Percentiles rank a stretch among this genome's conserved stretches.
Evolutionary conservation across 2,329 filamentous ascomycete genomes (phyloP).

Genomic region (Sporothrix inflata): DNA sequence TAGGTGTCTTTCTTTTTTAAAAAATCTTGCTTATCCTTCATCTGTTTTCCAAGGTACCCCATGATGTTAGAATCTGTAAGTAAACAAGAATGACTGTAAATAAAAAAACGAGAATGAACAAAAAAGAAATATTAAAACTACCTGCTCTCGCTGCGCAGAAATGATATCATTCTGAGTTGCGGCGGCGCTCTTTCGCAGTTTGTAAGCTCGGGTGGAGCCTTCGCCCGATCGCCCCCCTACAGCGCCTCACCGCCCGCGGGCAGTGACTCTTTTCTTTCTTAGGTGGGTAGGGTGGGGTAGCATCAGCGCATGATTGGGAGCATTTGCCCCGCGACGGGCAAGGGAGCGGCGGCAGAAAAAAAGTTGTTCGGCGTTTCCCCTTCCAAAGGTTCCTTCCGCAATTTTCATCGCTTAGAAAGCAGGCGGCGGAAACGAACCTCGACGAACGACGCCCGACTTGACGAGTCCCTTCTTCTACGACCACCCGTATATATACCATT

Average conservation of each 20-base stretch:
- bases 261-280: background rate
- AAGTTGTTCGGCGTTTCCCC: background rate
- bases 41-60: too few relatives aligned
- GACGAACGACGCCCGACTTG: background rate
- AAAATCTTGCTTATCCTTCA: too few relatives aligned
- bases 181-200: background rate
- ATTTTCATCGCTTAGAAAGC: slow-evolving; percentile 21
- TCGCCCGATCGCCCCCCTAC: background rate
- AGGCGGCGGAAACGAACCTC: background rate
- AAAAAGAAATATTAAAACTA: background rate
- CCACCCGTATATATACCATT: background rate
- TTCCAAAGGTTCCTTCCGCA: background rate
- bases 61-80: too few relatives aligned
- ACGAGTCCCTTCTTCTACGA: background rate
- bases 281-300: background rate
- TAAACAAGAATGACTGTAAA: too few relatives aligned
- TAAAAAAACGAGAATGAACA: background rate
- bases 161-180: slow-evolving; percentile 12
- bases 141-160: background rate
- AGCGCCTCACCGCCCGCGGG: slow-evolving; percentile 12
- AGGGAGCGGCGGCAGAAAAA: slow-evolving; percentile 11
- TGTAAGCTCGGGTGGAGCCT: slow-evolving; percentile 21
- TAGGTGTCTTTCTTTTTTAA: too few relatives aligned
- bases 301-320: background rate
- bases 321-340: slow-evolving; percentile 8